Conservation (phyloP, 352 stramenopile genomes). For the Phytophthora chlamydospora region DNA sequence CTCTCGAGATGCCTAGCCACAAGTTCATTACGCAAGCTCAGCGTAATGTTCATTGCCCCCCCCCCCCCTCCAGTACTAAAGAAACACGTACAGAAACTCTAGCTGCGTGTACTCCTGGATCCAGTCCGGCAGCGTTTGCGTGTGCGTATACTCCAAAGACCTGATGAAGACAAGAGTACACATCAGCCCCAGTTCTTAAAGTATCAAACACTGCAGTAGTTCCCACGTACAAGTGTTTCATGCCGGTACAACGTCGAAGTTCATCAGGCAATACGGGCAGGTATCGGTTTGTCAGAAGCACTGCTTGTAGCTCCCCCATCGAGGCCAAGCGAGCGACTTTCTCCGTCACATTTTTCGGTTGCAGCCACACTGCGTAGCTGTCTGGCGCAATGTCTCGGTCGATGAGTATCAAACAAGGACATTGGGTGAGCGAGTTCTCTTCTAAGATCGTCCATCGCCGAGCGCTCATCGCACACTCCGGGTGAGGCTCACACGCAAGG, state of each 20-base stretch:
- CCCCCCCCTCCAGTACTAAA: too few relatives aligned
- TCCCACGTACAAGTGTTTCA: constrained; percentile 40
- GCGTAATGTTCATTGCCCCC: neutral
- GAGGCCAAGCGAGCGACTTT: constrained; percentile 23
- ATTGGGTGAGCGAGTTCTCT: constrained; percentile 22
- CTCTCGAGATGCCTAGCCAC: constrained; percentile 9
- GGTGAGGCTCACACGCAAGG: constrained; percentile 6
- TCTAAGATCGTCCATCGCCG: constrained; percentile 23
- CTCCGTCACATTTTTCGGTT: constrained; percentile 25
- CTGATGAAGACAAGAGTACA: neutral
- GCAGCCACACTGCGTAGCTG: constrained; percentile 33
- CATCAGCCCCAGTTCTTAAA: neutral
- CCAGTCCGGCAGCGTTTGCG: constrained; percentile 28
- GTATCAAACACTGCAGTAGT: neutral
- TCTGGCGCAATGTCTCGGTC: constrained; percentile 22
- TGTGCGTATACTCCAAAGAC: constrained; percentile 44
- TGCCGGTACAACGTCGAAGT: constrained; percentile 21
- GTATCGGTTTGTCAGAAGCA: constrained; percentile 35
- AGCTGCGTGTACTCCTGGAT: constrained; percentile 34
- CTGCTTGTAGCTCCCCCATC: constrained; percentile 22
- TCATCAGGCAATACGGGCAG: constrained; percentile 30
- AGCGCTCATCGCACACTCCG: constrained; percentile 29
- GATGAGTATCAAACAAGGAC: constrained; percentile 46
- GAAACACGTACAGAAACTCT: constrained; percentile 33
- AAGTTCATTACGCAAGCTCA: constrained; percentile 15